Conservation (phyloP, 2,329 filamentous ascomycete genomes). For the Trichoderma asperellum region DNA sequence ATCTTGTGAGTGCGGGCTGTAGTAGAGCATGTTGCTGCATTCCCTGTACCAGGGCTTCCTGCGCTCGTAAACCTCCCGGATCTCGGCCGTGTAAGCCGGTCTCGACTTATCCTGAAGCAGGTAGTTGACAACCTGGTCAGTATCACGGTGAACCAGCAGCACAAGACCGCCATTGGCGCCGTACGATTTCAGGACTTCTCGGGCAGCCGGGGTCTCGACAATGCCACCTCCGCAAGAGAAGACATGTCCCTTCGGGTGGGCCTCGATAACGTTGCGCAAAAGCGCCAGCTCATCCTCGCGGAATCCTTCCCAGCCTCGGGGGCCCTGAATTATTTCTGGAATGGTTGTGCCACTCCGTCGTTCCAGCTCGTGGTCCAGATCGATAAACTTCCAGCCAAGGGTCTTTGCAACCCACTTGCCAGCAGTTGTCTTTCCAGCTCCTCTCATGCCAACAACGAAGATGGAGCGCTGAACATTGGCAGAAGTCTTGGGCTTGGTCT, state of each 20-base stretch:
- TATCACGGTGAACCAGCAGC: slow-evolving; percentile 83
- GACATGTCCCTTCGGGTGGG: slow-evolving; percentile 74
- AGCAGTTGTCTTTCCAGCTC: slow-evolving; percentile 93
- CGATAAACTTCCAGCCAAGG: slow-evolving; percentile 76
- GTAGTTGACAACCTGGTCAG: slow-evolving; percentile 85
- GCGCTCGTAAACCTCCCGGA: slow-evolving; percentile 86
- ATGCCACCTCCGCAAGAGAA: slow-evolving; percentile 95
- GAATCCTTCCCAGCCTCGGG: slow-evolving; percentile 85
- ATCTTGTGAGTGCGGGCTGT: slow-evolving; percentile 67
- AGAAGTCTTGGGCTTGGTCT: slow-evolving; percentile 26
- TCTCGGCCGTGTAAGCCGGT: slow-evolving; percentile 90
- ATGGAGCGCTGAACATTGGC: slow-evolving; percentile 64
- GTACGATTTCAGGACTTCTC: slow-evolving; percentile 74
- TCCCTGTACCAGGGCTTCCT: slow-evolving; percentile 87
- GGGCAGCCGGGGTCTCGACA: slow-evolving; percentile 81
- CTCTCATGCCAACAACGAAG: slow-evolving; percentile 96
- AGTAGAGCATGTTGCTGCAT: slow-evolving; percentile 94
- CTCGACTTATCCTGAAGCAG: slow-evolving; percentile 85
- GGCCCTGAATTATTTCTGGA: slow-evolving; percentile 76
- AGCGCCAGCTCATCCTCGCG: slow-evolving; percentile 76
- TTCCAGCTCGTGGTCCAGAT: slow-evolving; percentile 89
- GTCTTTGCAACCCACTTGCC: slow-evolving; percentile 81
- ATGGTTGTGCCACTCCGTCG: slow-evolving; percentile 73
- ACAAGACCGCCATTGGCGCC: slow-evolving; percentile 79
- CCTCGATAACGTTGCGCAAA: slow-evolving; percentile 72